These are phyloP conservation scores for Boletus reticulatus DNA, from an alignment of 768 basidiomycete genomes.

Conservation along the genomic window DNA sequence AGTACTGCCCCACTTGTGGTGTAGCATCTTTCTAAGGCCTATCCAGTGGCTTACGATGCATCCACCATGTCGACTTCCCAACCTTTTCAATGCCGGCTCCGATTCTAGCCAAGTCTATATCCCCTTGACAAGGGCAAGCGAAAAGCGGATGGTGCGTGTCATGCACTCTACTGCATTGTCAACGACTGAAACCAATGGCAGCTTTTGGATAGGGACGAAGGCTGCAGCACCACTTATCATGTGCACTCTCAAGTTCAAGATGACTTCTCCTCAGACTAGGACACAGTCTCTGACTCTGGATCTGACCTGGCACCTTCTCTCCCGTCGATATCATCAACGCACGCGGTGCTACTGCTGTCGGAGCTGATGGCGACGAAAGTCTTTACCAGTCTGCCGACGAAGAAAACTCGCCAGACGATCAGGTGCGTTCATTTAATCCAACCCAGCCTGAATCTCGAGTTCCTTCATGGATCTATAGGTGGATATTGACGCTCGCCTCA, in stretches of 20 bases:
- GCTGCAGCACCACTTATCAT: not conserved
- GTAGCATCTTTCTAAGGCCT: no score
- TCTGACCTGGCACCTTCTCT: conserved; percentile 6
- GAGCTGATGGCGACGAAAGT: conserved; percentile 10
- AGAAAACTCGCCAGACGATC: not conserved
- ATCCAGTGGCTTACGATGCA: conserved; percentile 19
- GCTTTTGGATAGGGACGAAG: not conserved
- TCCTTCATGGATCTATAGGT: conserved; percentile 12
- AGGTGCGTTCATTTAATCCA: conserved; percentile 7
- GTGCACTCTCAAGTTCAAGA: not conserved
- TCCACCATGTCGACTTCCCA: conserved; percentile 5
- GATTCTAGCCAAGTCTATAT: not conserved
- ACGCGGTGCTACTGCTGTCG: not conserved
- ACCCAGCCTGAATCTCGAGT: not conserved
- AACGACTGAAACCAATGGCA: not conserved
- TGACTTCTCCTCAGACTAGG: conserved; percentile 3
- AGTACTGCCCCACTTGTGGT: conserved; percentile 1
- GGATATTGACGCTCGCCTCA: conserved; percentile 7
- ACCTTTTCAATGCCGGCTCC: conserved; percentile 2
- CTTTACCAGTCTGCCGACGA: conserved; percentile 15
- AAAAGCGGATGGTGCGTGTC: conserved; percentile 15
- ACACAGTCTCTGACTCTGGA: not conserved
- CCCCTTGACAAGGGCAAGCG: conserved; percentile 21
- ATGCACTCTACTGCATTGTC: no score
- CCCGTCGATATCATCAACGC: not conserved